phyloP scores from a whole-genome alignment of 495 filamentous ascomycete species.

The Neurospora sp. region DNA sequence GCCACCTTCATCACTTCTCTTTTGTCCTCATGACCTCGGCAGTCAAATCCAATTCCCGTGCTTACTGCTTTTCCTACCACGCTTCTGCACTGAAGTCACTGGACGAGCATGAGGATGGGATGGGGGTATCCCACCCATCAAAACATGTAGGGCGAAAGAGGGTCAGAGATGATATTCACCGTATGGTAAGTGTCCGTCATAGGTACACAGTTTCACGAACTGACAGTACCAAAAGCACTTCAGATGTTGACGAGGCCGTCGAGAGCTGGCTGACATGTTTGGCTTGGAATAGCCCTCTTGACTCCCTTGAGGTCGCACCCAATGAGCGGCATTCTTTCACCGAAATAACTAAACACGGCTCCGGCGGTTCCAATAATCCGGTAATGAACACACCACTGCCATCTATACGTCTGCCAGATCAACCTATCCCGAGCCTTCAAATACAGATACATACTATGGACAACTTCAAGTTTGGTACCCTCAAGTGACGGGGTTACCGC shows the following conservation, averaged over 20 bases:
- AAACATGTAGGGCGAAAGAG: background rate
- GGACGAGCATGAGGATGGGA: background rate
- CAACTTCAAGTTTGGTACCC: background rate
- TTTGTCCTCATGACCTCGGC: background rate
- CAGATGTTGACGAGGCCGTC: background rate
- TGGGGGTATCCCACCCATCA: background rate
- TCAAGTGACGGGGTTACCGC: background rate
- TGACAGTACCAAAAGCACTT: background rate
- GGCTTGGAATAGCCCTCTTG: background rate
- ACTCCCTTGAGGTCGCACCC: background rate
- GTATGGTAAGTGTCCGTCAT: background rate
- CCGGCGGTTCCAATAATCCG: background rate
- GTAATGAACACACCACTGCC: background rate
- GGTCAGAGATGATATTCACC: background rate
- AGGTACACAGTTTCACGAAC: background rate
- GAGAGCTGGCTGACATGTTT: background rate
- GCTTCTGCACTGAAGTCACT: background rate
- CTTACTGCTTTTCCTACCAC: background rate
- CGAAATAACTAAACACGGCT: background rate
- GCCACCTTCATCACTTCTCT: background rate
- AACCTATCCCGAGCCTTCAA: background rate
- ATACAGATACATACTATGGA: background rate
- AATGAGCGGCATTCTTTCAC: background rate
- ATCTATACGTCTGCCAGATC: background rate
- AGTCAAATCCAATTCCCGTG: background rate